Conservation (phyloP, 1,139 yeast genomes). For the Geotrichum macrosporum region DNA sequence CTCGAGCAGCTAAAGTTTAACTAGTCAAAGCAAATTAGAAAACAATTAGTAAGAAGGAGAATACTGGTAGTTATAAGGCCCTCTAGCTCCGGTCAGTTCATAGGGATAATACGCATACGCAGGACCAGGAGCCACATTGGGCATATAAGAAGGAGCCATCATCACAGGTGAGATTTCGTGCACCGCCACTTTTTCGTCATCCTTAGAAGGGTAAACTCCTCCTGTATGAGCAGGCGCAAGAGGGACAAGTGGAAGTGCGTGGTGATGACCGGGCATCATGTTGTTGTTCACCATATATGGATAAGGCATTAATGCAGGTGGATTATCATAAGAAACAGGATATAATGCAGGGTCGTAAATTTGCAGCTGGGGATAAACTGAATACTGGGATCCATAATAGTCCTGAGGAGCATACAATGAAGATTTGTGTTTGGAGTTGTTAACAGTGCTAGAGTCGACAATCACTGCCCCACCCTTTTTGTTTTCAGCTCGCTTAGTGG, state of each 20-base stretch:
- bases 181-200: conserved; percentile 3
- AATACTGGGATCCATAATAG: conserved; percentile 8
- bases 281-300: conserved; percentile 4
- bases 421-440: conserved; percentile 15
- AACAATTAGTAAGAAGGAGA: conserved; percentile 11
- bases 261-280: conserved; percentile 4
- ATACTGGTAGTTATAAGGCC: conserved; percentile 15
- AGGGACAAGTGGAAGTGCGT: neutral
- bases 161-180: conserved; percentile 7
- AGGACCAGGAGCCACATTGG: conserved; percentile 11
- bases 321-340: conserved; percentile 12
- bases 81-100: conserved; percentile 8
- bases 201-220: neutral
- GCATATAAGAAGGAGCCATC: conserved; percentile 9
- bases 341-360: conserved; percentile 16
- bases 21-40: neutral
- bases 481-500: neutral
- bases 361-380: conserved; percentile 6
- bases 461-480: conserved; percentile 9
- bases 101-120: conserved; percentile 13
- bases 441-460: conserved; percentile 18
- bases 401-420: conserved; percentile 2
- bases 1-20: too few species aligned
- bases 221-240: neutral
- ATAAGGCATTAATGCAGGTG: conserved; percentile 13